Evolutionary conservation across 2,329 filamentous ascomycete genomes (phyloP), one percentile per base, ranked within the genome.

Genomic region (Graphilbum ipis-grandicollis): DNA sequence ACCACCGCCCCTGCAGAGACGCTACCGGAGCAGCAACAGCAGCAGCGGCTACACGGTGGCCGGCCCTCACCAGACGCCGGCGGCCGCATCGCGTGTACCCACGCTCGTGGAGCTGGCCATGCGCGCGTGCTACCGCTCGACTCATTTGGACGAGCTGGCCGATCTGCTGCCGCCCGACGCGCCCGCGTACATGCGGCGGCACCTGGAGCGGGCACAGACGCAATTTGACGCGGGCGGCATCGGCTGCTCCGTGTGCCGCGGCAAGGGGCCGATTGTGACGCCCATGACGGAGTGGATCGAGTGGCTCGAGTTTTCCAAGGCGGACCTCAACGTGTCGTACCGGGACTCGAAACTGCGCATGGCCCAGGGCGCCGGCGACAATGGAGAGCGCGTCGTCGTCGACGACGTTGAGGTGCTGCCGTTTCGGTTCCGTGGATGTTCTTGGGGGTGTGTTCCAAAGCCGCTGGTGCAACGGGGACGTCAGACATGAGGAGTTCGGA

Each of bases 241-340:
- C 21, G 47, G 48, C 2, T 78, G 74, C 45, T 65, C 66, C 1
- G 54, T 60, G 0, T 78, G 74, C 46, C 28, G n/a, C n/a, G 10
- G 26, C 26, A n/a, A 13, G 5, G 26, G 26, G 26, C 60, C 68
- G 4, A 54, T 72, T 7, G 55, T 67, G 8, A 39, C 42, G 18
- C 66, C 72, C 3, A 52, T 62, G 4, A 56, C 65, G 0, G 62
- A 72, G 46, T 78, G 74, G 73, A 53, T 78, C 8, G 74, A 78
- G 47, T 78, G 73, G 67, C 71, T 66, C 50, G 59, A 66, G 39
- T 46, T 59, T 19, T 41, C 37, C 19, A 35, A 38, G 39, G 15
- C 19, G 5, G 43, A 43, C 22, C 12, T 39, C 14, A 37, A 38
- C 10, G 19, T 26, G 18, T 21, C 31, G 18, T 31, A 42, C 5